phyloP scores from a whole-genome alignment of 2,329 filamentous ascomycete genomes.

The Phialophora verrucosa region DNA sequence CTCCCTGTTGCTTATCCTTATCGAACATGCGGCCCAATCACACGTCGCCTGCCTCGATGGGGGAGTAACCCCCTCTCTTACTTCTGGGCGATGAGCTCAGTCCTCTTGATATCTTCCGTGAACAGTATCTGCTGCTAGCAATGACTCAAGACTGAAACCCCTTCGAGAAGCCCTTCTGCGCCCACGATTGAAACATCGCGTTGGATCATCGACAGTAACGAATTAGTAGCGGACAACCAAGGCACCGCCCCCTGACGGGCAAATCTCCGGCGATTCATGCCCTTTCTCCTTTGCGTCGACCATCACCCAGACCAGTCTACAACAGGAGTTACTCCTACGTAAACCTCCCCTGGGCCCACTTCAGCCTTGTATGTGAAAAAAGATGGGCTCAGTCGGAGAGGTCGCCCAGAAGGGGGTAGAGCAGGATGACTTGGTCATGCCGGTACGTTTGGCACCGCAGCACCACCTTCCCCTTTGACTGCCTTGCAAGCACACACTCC shows the following conservation, averaged over 20 bases:
- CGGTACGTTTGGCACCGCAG: slow-evolving; percentile 40
- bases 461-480: slow-evolving; percentile 1
- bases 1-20: slow-evolving; percentile 15
- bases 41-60: neutral
- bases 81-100: neutral
- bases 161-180: too few species aligned
- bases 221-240: neutral
- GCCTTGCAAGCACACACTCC: neutral
- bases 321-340: neutral
- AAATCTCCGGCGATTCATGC: neutral
- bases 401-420: slow-evolving; percentile 44
- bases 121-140: neutral
- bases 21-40: slow-evolving; percentile 12
- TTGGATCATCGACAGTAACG: neutral
- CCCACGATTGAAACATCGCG: neutral
- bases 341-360: slow-evolving; percentile 19
- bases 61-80: neutral
- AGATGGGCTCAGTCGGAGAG: slow-evolving; percentile 36
- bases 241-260: too few species aligned
- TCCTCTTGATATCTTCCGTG: neutral
- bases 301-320: neutral
- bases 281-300: neutral
- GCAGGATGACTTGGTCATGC: slow-evolving; percentile 53
- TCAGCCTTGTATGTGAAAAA: slow-evolving; percentile 37
- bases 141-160: neutral